phyloP scores from a whole-genome alignment of 2,329 filamentous ascomycete species.

The Arthrobotrys conoides region DNA sequence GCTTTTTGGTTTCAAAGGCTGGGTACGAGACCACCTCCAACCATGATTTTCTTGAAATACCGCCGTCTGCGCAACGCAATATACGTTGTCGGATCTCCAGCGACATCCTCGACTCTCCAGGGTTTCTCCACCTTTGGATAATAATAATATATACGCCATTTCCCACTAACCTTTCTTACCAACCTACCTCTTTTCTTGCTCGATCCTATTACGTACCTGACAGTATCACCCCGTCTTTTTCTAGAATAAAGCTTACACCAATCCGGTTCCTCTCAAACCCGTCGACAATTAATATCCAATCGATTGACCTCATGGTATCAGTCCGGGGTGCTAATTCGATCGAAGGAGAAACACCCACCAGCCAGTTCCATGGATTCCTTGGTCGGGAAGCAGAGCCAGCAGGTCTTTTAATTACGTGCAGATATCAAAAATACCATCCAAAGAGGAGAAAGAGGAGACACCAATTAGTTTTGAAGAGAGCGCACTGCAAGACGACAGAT shows the following conservation, averaged over 20 bases:
- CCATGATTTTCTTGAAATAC: slow-evolving; percentile 37
- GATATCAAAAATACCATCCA: slow-evolving; percentile 29
- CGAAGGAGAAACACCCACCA: not conserved
- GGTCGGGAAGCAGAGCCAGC: slow-evolving; percentile 6
- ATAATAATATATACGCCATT: slow-evolving; percentile 12
- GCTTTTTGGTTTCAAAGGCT: not conserved
- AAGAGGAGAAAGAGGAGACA: not conserved
- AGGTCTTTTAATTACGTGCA: slow-evolving; percentile 29
- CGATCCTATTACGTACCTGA: slow-evolving; percentile 52
- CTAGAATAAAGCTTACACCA: slow-evolving; percentile 28
- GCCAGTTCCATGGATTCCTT: slow-evolving; percentile 1
- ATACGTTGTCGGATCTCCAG: slow-evolving; percentile 1
- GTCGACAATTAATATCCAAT: slow-evolving; percentile 51
- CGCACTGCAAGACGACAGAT: slow-evolving; percentile 21
- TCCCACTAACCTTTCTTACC: slow-evolving; percentile 3
- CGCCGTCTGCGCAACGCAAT: slow-evolving; percentile 49
- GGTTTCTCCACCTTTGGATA: slow-evolving; percentile 7
- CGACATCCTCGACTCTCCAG: slow-evolving; percentile 10
- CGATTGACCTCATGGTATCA: slow-evolving; percentile 53
- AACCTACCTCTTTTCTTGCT: slow-evolving; percentile 1
- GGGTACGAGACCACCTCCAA: slow-evolving; percentile 4
- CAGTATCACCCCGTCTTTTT: slow-evolving; percentile 18
- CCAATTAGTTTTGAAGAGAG: not conserved
- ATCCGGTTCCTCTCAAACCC: slow-evolving; percentile 14
- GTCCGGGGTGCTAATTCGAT: slow-evolving; percentile 42